Percentiles rank a stretch among this genome's conserved stretches.
Conservation (phyloP, 2,329 filamentous ascomycete species). For the Colletotrichum destructivum region DNA sequence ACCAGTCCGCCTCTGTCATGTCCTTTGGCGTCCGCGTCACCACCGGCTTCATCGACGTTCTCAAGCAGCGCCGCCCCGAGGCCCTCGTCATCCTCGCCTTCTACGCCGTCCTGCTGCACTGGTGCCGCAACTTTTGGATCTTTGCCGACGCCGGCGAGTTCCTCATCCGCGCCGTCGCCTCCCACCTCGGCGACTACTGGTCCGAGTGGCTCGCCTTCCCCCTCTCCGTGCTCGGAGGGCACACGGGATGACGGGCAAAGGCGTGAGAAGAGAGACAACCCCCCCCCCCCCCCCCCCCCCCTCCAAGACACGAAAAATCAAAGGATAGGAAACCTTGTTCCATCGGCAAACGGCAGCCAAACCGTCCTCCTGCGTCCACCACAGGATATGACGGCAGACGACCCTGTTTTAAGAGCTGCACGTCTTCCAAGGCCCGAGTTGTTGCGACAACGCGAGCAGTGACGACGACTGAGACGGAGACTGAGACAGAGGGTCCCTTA, state of each 20-base stretch:
- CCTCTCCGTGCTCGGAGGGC: slow-evolving; percentile 25
- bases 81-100: slow-evolving; percentile 64
- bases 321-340: neutral
- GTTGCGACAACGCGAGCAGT: neutral
- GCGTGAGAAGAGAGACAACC: neutral
- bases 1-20: slow-evolving; percentile 50
- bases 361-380: neutral
- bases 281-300: neutral
- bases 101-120: slow-evolving; percentile 65
- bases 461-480: too few relatives aligned
- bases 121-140: slow-evolving; percentile 56
- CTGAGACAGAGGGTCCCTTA: too few relatives aligned
- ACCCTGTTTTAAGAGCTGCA: neutral
- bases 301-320: neutral
- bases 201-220: slow-evolving; percentile 47
- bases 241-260: slow-evolving; percentile 9
- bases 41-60: slow-evolving; percentile 52
- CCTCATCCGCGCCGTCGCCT: slow-evolving; percentile 47
- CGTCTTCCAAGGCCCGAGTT: neutral
- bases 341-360: too few relatives aligned
- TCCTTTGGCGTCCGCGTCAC: slow-evolving; percentile 52
- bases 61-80: slow-evolving; percentile 55
- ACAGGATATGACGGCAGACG: neutral
- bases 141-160: slow-evolving; percentile 51
- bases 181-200: slow-evolving; percentile 52